phyloP scores from a whole-genome alignment of 768 basidiomycete species.

The Pleurotus citrinopileatus region DNA sequence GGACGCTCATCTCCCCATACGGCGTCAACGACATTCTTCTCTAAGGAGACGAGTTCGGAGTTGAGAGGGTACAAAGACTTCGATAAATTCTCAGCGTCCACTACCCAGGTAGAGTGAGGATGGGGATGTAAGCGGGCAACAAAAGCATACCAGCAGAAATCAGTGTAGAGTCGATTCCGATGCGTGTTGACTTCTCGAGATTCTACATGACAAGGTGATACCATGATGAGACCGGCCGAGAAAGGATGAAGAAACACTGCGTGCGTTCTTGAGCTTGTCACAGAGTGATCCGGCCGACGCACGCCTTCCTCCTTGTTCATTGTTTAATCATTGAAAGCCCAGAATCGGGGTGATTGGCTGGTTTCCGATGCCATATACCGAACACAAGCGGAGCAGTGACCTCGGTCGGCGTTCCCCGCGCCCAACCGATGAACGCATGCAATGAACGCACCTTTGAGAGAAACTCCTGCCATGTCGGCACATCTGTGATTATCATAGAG shows the following conservation, averaged over 20 bases:
- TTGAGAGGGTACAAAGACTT: conserved; percentile 50
- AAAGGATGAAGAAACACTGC: no score
- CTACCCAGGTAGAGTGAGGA: conserved; percentile 26
- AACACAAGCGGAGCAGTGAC: no score
- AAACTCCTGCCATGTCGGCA: conserved; percentile 90
- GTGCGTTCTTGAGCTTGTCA: no score
- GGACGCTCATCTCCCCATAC: conserved; percentile 76
- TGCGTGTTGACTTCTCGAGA: conserved; percentile 54
- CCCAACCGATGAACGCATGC: neutral
- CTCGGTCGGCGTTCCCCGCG: no score
- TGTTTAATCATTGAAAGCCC: no score
- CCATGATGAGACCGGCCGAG: no score
- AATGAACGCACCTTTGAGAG: conserved; percentile 54
- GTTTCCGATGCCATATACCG: no score
- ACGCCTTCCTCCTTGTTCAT: no score
- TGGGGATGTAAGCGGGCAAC: neutral
- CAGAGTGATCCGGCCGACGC: no score
- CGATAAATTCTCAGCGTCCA: conserved; percentile 61
- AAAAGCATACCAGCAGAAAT: conserved; percentile 56
- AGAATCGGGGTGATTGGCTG: no score
- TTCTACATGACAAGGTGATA: conserved; percentile 37
- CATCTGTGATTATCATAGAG: conserved; percentile 43
- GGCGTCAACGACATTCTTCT: conserved; percentile 72
- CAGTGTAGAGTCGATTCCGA: conserved; percentile 82
- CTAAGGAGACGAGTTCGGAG: conserved; percentile 67